Evolutionary conservation across 257 asterid genomes (phyloP).

Genomic region (Rauvolfia tetraphylla): DNA sequence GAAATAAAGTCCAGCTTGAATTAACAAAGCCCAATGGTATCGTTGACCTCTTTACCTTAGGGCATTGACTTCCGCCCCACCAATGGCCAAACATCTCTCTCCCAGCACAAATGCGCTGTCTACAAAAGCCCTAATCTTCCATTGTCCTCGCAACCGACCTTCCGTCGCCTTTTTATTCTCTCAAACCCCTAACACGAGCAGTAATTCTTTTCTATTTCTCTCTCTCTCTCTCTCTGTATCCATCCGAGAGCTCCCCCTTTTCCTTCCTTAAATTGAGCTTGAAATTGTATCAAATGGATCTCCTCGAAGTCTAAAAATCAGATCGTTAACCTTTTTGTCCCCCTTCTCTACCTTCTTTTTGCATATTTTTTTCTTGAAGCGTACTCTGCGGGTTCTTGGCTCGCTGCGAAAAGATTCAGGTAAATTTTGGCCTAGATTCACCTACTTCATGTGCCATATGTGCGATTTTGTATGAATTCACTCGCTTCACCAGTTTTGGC

Average conservation of each 20-base stretch:
- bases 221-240: neutral
- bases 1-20: neutral
- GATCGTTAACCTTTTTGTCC: neutral
- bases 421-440: neutral
- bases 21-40: neutral
- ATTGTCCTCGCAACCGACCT: neutral
- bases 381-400: neutral
- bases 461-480: neutral
- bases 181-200: slow-evolving; percentile 16
- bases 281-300: neutral
- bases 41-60: neutral
- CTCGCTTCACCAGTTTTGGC: too few species aligned
- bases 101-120: neutral
- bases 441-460: neutral
- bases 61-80: neutral
- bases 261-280: neutral
- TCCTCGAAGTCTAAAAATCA: neutral
- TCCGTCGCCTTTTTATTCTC: neutral
- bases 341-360: neutral
- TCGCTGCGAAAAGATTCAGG: slow-evolving; percentile 8
- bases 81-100: neutral
- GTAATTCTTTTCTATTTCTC: neutral
- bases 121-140: slow-evolving; percentile 3
- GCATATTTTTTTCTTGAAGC: neutral
- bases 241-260: neutral